These are phyloP conservation scores for Ophiostoma triangulosporum DNA, from an alignment of 2,329 filamentous ascomycete genomes.

Conservation along the genomic window DNA sequence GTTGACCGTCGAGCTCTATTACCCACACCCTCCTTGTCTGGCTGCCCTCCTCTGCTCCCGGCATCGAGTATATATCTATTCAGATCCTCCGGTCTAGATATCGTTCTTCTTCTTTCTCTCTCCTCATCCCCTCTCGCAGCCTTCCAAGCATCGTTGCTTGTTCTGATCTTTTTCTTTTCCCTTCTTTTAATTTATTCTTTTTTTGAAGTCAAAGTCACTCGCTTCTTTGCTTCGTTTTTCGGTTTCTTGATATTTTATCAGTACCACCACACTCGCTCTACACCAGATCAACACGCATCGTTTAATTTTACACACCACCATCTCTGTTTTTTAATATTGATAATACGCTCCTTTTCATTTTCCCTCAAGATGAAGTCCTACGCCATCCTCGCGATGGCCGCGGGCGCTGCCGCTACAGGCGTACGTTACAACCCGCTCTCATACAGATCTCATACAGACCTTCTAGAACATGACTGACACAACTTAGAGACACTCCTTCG, in stretches of 20 bases:
- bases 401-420: slow-evolving; percentile 33
- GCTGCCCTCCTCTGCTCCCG: background rate
- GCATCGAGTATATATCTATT: slow-evolving; percentile 9
- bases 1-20: background rate
- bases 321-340: background rate
- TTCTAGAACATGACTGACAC: too few relatives aligned
- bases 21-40: background rate
- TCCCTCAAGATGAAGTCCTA: slow-evolving; percentile 37
- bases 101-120: background rate
- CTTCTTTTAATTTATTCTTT: slow-evolving; percentile 16
- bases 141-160: slow-evolving; percentile 6
- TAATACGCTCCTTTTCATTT: background rate
- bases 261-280: slow-evolving; percentile 11
- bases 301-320: background rate
- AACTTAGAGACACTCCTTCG: slow-evolving; percentile 41
- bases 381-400: slow-evolving; percentile 34
- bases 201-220: slow-evolving; percentile 40
- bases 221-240: slow-evolving; percentile 33
- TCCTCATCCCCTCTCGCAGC: slow-evolving; percentile 10
- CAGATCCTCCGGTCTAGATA: background rate
- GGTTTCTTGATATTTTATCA: slow-evolving; percentile 16
- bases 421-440: slow-evolving; percentile 14
- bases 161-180: slow-evolving; percentile 4
- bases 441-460: too few relatives aligned
- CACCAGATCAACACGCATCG: background rate